phyloP scores from a whole-genome alignment of 805 yeast genomes.

The Torulaspora maleeae region DNA sequence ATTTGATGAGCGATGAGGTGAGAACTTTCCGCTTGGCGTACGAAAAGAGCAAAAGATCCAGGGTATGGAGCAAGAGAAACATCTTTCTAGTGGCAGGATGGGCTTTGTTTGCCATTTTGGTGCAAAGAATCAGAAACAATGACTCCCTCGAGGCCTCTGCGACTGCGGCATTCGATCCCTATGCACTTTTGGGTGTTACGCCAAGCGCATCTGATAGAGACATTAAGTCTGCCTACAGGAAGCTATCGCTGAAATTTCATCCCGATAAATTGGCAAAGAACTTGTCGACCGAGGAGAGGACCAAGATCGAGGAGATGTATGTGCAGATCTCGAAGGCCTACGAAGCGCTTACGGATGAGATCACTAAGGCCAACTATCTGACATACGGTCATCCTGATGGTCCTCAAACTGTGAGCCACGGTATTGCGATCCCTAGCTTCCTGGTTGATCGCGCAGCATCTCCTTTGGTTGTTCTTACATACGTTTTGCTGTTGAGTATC shows the following conservation, averaged over 20 bases:
- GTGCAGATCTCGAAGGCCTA: conserved; percentile 87
- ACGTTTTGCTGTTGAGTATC: conserved; percentile 69
- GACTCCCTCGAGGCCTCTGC: conserved; percentile 45
- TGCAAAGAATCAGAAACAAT: conserved; percentile 37
- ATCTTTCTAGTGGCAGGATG: conserved; percentile 50
- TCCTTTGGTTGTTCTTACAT: conserved; percentile 54
- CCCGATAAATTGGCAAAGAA: conserved; percentile 83
- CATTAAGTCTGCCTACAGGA: conserved; percentile 77
- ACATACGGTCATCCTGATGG: conserved; percentile 98
- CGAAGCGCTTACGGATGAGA: conserved; percentile 89
- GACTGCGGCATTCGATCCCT: conserved; percentile 70
- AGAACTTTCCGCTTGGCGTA: conserved; percentile 22
- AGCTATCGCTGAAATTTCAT: conserved; percentile 80
- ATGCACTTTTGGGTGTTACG: conserved; percentile 73
- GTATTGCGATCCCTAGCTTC: conserved; percentile 91
- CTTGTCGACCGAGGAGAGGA: conserved; percentile 51
- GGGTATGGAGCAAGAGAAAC: conserved; percentile 19
- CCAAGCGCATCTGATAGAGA: conserved; percentile 67
- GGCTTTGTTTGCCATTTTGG: conserved; percentile 46
- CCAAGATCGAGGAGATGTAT: conserved; percentile 64
- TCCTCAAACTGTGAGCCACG: conserved; percentile 83
- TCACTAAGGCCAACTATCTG: conserved; percentile 70
- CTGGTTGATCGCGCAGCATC: conserved; percentile 80
- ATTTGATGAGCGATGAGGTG: conserved; percentile 20
- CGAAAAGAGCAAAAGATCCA: conserved; percentile 21